Base-by-base conservation (phyloP, 2,329 filamentous ascomycete genomes). In the Diaporthe velutina region DNA sequence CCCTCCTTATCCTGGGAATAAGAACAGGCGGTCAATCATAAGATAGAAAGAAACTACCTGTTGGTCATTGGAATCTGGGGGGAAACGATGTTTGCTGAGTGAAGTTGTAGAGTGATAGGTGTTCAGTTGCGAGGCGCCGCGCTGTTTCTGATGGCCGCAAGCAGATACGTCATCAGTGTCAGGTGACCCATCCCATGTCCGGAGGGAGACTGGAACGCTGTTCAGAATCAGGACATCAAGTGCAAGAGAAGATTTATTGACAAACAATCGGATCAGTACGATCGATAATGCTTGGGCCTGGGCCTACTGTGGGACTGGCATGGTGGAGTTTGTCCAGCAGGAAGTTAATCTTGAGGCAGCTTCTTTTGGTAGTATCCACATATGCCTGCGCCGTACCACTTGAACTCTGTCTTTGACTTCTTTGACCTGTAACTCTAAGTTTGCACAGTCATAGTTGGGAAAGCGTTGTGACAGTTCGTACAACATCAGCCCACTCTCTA, bases 161-260 rank as follows among this genome's bases (percentile, higher is more conserved):
- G 33, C 64, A 68, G n/a, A 70, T 70, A 70, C 54, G 67, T 70
- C 40, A 58, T 55, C 38, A 19, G 45, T 45, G 70, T 64, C 70
- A 72, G 70, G 70, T 72, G 70, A 72, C 70, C 67, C 50, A 33
- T 50, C 57, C 7, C n/a, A 33, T 6, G 33, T 55, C 35, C 28
- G 19, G 12, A 64, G 64, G 45, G 64, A 58, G 52, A 48, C 67
- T 57, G 52, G 40, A 70, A 48, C 40, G 13, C 40, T 35, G 25
- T 70, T 58, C 33, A 58, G 52, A n/a, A n/a, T 13, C 38, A 55
- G 28, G 45, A 54, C 9, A 52, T 30, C 4, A 25, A 40, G 48
- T 22, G 28, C 33, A 68, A 30, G 19, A 28, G 12, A 54, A 40
- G 22, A 54, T 28, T 54, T 40, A n/a, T 40, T 54, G 64, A 40